Conservation (phyloP, 768 basidiomycete species). For the Grammothele lineata region DNA sequence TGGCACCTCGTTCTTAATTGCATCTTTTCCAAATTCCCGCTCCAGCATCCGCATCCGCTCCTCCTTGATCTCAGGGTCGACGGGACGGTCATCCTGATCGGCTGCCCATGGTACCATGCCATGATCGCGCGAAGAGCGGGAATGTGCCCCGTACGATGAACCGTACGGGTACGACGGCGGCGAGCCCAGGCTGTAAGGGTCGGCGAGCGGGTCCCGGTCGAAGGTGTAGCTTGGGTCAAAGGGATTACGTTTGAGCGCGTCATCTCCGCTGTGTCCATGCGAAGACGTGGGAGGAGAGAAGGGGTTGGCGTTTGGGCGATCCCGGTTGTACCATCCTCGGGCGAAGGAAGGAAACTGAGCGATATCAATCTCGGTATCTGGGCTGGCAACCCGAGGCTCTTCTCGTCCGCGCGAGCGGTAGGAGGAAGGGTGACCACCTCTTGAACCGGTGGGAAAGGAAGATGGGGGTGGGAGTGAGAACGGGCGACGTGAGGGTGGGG, state of each 20-base stretch:
- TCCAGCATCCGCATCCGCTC: conserved; percentile 71
- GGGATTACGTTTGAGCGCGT: conserved; percentile 21
- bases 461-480: conserved; percentile 46
- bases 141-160: conserved; percentile 28
- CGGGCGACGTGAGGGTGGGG: conserved; percentile 32
- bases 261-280: conserved; percentile 12
- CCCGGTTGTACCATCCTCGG: conserved; percentile 49
- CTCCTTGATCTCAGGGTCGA: conserved; percentile 55
- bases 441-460: conserved; percentile 21
- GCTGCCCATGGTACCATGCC: conserved; percentile 50
- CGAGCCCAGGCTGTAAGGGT: conserved; percentile 22
- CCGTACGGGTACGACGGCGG: conserved; percentile 26
- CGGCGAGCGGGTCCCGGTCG: conserved; percentile 26
- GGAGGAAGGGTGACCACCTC: conserved; percentile 15
- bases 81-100: conserved; percentile 37
- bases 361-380: conserved; percentile 50
- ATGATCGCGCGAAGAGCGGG: conserved; percentile 29
- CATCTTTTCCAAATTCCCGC: conserved; percentile 53
- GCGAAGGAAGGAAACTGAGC: conserved; percentile 64
- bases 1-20: conserved; percentile 37
- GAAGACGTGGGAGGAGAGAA: conserved; percentile 5
- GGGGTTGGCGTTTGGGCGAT: conserved; percentile 3
- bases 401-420: conserved; percentile 5
- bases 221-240: conserved; percentile 33
- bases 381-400: conserved; percentile 10